These are phyloP conservation scores for Herpetomonas muscarum DNA, from an alignment of 208 protist species.

Conservation along the genomic window DNA sequence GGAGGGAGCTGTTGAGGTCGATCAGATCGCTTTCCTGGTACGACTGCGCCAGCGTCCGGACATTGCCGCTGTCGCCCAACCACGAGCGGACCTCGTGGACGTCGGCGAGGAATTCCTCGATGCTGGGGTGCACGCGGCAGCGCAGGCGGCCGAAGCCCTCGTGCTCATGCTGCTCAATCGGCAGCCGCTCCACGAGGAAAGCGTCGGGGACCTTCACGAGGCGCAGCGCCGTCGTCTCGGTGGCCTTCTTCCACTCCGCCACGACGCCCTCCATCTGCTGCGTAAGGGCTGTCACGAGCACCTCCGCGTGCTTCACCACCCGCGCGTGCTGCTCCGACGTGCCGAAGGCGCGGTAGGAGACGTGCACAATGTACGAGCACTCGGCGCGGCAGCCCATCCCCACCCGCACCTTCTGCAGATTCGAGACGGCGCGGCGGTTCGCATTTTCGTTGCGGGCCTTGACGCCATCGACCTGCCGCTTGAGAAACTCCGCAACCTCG, in stretches of 20 bases:
- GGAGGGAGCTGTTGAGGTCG: conserved; percentile 7
- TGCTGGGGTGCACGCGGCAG: conserved; percentile 46
- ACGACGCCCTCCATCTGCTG: conserved; percentile 22
- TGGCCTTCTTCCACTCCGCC: conserved; percentile 31
- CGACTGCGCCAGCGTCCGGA: conserved; percentile 1
- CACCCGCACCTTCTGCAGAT: conserved; percentile 60
- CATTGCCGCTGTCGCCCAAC: conserved; percentile 19
- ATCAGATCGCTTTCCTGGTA: conserved; percentile 22
- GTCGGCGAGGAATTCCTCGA: conserved; percentile 69
- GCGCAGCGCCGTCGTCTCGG: conserved; percentile 39
- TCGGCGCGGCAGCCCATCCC: conserved; percentile 60
- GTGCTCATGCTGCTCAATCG: conserved; percentile 7
- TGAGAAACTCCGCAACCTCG: conserved; percentile 38
- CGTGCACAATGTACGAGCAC: conserved; percentile 49
- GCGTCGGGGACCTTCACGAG: conserved; percentile 38
- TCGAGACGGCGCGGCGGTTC: conserved; percentile 48
- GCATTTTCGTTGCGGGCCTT: conserved; percentile 61
- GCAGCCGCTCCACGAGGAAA: conserved; percentile 24
- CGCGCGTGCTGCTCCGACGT: conserved; percentile 22
- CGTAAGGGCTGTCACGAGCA: conserved; percentile 22
- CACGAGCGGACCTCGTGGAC: conserved; percentile 61
- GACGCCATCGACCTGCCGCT: conserved; percentile 51
- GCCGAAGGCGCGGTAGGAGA: conserved; percentile 57
- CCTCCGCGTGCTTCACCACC: conserved; percentile 30
- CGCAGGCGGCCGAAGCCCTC: conserved; percentile 28